These are phyloP conservation scores for Nematocida sp. DNA, from an alignment of 371 early-diverging fungal species.

Conservation along the genomic window DNA sequence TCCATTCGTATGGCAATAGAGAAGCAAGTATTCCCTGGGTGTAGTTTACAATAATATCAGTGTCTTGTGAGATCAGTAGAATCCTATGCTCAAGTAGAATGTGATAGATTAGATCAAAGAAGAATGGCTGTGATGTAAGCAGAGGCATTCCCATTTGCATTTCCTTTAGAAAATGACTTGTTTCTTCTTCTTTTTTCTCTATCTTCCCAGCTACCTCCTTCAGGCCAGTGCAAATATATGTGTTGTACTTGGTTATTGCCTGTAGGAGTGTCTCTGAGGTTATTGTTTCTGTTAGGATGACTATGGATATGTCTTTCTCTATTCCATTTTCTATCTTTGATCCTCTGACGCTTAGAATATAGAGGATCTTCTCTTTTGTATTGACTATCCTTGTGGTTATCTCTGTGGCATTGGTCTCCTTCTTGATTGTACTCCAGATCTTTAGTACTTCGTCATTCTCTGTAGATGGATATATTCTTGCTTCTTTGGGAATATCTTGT, in stretches of 20 bases:
- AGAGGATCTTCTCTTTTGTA: background rate
- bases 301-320: conserved; percentile 4
- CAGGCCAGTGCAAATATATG: conserved; percentile 22
- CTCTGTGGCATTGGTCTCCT: background rate
- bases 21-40: conserved; percentile 10
- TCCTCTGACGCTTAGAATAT: conserved; percentile 8
- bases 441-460: background rate
- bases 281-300: background rate
- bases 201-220: conserved; percentile 41
- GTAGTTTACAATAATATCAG: conserved; percentile 4
- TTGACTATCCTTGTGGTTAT: conserved; percentile 27
- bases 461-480: background rate
- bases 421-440: background rate
- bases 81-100: conserved; percentile 40
- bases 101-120: conserved; percentile 36
- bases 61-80: conserved; percentile 5
- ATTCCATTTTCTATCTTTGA: conserved; percentile 21
- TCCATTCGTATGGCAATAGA: conserved; percentile 35
- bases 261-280: background rate
- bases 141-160: conserved; percentile 17
- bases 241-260: conserved; percentile 35
- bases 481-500: background rate
- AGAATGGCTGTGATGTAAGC: background rate
- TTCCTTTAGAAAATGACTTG: conserved; percentile 29
- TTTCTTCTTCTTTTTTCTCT: background rate